Percentiles rank a stretch among this genome's conserved stretches.
Conservation (phyloP, 345 rosid species). For the Syzygium jambos region DNA sequence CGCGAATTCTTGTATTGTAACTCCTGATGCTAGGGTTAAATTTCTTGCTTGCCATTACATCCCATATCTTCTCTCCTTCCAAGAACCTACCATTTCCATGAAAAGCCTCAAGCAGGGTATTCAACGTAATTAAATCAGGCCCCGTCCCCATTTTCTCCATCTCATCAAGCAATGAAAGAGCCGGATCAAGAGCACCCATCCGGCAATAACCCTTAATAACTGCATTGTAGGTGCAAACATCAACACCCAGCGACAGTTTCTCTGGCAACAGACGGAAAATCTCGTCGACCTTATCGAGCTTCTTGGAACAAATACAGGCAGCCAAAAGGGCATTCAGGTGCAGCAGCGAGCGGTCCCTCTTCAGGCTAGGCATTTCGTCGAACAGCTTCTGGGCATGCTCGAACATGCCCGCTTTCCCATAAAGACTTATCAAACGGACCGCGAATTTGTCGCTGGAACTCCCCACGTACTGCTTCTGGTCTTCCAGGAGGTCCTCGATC, state of each 20-base stretch:
- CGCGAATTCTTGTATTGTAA: conserved; percentile 16
- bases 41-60: conserved; percentile 13
- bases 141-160: conserved; percentile 11
- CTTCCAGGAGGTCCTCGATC: conserved; percentile 16
- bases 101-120: conserved; percentile 16
- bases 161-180: conserved; percentile 10
- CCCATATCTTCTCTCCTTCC: conserved; percentile 23
- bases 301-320: conserved; percentile 6
- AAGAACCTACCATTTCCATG: conserved; percentile 12
- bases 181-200: conserved; percentile 18
- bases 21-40: conserved; percentile 10
- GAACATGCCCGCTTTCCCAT: conserved; percentile 22
- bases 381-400: conserved; percentile 23
- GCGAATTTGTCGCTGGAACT: conserved; percentile 10
- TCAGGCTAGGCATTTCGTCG: conserved; percentile 29
- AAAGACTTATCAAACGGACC: conserved; percentile 6
- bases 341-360: conserved; percentile 9
- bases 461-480: conserved; percentile 19
- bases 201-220: conserved; percentile 12
- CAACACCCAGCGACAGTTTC: conserved; percentile 8
- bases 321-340: conserved; percentile 23
- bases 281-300: conserved; percentile 7
- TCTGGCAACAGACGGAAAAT: conserved; percentile 3
- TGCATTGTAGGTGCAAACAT: conserved; percentile 16
- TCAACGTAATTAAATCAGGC: conserved; percentile 11